Percentiles rank a stretch among this genome's conserved stretches.
Conservation (phyloP, 305 asterid genomes). For the Petunia hybrid region DNA sequence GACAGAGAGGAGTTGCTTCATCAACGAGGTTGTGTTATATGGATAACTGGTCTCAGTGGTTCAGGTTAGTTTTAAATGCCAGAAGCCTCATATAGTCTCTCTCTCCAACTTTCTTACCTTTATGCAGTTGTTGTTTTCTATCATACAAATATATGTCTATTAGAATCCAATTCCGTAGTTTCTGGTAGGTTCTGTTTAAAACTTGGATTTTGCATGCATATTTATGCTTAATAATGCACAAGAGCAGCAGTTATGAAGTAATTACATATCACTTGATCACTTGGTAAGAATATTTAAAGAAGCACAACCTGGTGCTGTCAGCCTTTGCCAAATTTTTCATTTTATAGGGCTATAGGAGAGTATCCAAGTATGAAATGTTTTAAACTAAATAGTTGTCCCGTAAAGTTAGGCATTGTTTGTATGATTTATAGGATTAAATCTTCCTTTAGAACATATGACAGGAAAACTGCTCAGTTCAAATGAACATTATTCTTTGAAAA, state of each 20-base stretch:
- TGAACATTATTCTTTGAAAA: neutral
- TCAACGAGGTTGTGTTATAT: conserved; percentile 95
- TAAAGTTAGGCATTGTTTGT: neutral
- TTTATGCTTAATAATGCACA: neutral
- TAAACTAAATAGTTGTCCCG: neutral
- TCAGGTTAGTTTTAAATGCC: conserved; percentile 68
- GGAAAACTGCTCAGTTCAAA: neutral
- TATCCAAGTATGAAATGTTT: neutral
- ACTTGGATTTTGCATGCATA: conserved; percentile 17
- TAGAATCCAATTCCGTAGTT: conserved; percentile 10
- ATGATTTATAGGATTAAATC: conserved; percentile 9
- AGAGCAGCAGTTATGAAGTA: neutral
- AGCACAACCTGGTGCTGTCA: neutral
- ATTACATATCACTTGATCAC: neutral
- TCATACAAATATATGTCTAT: neutral
- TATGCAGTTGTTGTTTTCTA: conserved; percentile 21
- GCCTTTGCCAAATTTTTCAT: neutral
- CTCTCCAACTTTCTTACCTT: neutral
- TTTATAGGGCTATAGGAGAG: neutral
- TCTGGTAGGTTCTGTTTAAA: conserved; percentile 12
- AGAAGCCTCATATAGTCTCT: neutral
- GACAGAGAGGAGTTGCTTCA: conserved; percentile 87
- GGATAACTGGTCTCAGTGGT: conserved; percentile 99
- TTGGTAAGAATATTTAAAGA: neutral
- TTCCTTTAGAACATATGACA: neutral